These are phyloP conservation scores for Eucalyptus sideroxylon DNA, from an alignment of 345 rosid species.

Conservation along the genomic window DNA sequence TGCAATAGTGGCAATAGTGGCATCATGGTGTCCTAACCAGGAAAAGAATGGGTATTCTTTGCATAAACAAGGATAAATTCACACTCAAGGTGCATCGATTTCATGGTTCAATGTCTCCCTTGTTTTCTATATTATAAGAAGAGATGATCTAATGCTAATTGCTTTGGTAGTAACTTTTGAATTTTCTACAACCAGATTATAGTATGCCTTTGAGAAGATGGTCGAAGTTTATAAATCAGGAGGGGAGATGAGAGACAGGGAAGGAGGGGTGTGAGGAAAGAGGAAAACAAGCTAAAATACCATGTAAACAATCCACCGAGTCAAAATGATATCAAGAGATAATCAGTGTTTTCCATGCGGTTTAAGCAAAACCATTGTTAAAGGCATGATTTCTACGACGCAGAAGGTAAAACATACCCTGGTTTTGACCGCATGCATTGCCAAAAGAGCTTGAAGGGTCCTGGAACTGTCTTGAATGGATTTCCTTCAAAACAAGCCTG, in stretches of 20 bases:
- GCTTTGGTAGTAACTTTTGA: background rate
- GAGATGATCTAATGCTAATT: background rate
- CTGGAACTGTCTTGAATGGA: slow-evolving; percentile 97
- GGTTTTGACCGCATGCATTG: slow-evolving; percentile 96
- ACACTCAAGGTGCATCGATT: background rate
- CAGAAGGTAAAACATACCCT: slow-evolving; percentile 37
- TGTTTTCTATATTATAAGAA: background rate
- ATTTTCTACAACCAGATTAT: background rate
- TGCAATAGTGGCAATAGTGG: background rate
- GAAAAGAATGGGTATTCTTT: background rate
- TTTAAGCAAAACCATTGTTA: background rate
- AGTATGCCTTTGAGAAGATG: background rate
- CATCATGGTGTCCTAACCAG: background rate
- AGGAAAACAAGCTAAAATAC: background rate
- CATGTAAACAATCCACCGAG: background rate
- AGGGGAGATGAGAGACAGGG: background rate
- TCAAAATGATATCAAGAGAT: background rate
- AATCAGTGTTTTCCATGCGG: background rate
- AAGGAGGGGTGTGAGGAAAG: background rate
- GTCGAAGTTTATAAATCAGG: background rate
- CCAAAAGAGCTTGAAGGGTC: slow-evolving; percentile 92
- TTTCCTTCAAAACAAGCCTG: slow-evolving; percentile 97
- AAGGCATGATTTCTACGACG: background rate
- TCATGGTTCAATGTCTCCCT: background rate
- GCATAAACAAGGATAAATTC: background rate